Evolutionary conservation across 768 basidiomycete genomes (phyloP), one percentile per base, ranked within the genome.

Genomic region (Mycena rebaudengoi): DNA sequence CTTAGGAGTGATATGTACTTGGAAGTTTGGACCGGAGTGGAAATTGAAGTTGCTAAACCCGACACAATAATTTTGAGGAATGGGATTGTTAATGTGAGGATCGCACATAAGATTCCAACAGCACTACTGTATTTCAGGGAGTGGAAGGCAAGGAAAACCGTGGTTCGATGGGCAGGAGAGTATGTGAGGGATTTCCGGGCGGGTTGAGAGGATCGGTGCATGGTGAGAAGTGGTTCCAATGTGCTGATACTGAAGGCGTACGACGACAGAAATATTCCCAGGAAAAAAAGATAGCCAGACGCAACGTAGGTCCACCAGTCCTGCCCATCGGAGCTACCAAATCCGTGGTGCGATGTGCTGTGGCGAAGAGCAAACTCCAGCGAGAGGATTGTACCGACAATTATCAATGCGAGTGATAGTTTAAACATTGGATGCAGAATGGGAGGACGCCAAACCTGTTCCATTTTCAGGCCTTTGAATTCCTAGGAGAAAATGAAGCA

Each of bases 11-110:
- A 13, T 2, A 61, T 23, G 13, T 13, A n/a, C 30, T n/a, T 12
- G 14, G 12, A 16, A 5, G 2, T 26, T 16, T 32, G 14, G 1
- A 21, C 35, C 11, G 28, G 43, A 21, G 13, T 23, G 4, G 26
- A 16, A 5, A 20, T 18, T 2, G 53, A 48, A 45, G 39, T 35
- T 37, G 56, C 28, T 3, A 56, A 39, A 56, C 61, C 61, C 5
- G 61, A 46, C 8, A 62, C 61, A 3, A 37, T 35, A 37, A 62
- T 62, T 25, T 62, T 62, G 44, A 39, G 40, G 40, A 62, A 49
- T 14, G 61, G 53, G 12, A 56, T 16, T 0, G 44, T 18, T n/a
- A 62, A 45, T 25, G 40, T 39, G 5, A 43, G 21, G 5, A 18
- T 10, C 1, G 61, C 61, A 21, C 61, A 56, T 5, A 32, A 11